Base-by-base conservation (phyloP, 2,329 filamentous ascomycete genomes). In the Shiraia bambusicola region DNA sequence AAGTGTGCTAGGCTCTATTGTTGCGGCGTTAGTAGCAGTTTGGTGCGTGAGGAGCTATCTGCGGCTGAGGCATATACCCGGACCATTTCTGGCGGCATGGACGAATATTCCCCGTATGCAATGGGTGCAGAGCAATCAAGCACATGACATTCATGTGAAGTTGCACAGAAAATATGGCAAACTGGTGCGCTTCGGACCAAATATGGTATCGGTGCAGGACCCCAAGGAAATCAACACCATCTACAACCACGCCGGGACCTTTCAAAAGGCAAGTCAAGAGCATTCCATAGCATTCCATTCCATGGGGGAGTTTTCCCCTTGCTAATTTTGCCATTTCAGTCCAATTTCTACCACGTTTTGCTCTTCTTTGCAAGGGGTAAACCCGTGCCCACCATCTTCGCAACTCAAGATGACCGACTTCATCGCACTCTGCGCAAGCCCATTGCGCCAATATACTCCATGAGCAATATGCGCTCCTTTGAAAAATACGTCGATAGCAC, bases 101-200 rank as follows among this genome's bases (percentile, higher is more conserved):
- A 22, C 19, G 8, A 22, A 22, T 8, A 22, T 22, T 8, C 19
- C 19, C 4, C 19, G 19, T 8, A 22, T 22, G 19, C 19, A 8
- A 22, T 22, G 19, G 19, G 19, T 22, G 19, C 19, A 22, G 19
- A 22, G 19, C 3, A 53, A 50, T 8, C 19, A 22, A 4, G 19
- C 19, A 8, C 19, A 22, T 22, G 19, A 22, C 19, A 22, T 22
- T 8, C 42, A 69, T 45, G 49, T 64, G 24, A 65, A 65, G 13
- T 65, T 80, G 3, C 88, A 94, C 69, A 78, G 83, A 72, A 83
- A 82, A 58, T 72, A 85, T 29, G 88, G 88, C 3, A 82, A 82
- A 10, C 70, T 94, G 1, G 82, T 93, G 13, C 79, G 88, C 17
- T 84, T 94, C 51, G 84, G 87, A 58, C 88, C 88, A 0, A 82